Base-by-base conservation (phyloP, 2,329 filamentous ascomycete genomes). In the Magnaporthiopsis poae region DNA sequence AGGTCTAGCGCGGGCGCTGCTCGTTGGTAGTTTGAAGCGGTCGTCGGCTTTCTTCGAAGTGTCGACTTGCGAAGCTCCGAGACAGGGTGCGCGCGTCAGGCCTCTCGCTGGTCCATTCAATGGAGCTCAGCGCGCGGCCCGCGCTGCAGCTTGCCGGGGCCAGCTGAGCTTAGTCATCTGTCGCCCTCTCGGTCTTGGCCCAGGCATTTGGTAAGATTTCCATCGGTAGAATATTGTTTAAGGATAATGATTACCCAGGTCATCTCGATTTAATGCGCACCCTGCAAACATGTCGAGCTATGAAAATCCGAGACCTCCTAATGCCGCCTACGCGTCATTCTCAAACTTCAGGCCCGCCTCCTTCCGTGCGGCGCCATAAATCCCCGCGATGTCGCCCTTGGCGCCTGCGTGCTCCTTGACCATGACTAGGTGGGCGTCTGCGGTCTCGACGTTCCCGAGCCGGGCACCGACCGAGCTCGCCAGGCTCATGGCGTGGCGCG, bases 301-400 rank as follows among this genome's bases (percentile, higher is more conserved):
- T 7, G 4, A 11, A n/a, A 25, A 9, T 21, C 46, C 3, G 46
- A 25, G n/a, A n/a, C 7, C 21, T 56, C 21, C n/a, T 4, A 56
- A 2, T 5, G 46, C 18, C 46, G 21, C 46, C 18, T 63, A 75
- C 67, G 70, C 74, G 67, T 82, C 76, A 70, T 90, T 91, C 73
- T 91, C 89, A 77, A 88, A 96, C 66, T 86, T 82, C 71, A 96
- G 76, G 0, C 91, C 92, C 35, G 84, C 85, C 74, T 92, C 88
- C 77, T 88, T 80, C 72, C 92, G 85, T 66, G 90, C 87, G 2
- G 88, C 89, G 0, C 92, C 92, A 78, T 96, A 96, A 56, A 96
- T 89, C 13, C 85, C 88, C 2, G 90, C 88, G 74, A 96, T 86
- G 76, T 96, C 93, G 0, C 91, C 92, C 70, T 82, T 86, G 61